These are phyloP conservation scores for Acanthamoeba triangularis DNA, from an alignment of 208 protist species.

Conservation along the genomic window DNA sequence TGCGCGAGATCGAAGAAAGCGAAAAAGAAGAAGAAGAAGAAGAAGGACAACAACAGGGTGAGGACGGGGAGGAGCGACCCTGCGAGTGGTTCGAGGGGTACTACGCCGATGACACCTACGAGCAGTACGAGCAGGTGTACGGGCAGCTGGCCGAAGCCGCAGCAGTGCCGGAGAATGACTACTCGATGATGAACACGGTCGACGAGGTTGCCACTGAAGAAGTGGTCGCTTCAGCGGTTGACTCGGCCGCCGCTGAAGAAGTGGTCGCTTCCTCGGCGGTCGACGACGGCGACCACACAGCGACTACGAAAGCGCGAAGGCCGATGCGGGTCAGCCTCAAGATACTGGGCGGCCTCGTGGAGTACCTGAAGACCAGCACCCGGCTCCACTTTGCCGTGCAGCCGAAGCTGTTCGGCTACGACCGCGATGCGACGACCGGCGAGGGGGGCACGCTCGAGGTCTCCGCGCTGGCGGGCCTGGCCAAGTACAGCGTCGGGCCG, in stretches of 20 bases:
- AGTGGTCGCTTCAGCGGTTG: too few species aligned
- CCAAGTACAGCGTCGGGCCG: constrained; percentile 16
- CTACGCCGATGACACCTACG: too few species aligned
- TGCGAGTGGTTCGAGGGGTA: too few species aligned
- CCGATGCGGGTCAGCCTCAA: not conserved
- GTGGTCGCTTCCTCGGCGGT: too few species aligned
- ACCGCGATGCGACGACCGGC: not conserved
- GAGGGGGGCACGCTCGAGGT: not conserved
- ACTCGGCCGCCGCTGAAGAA: too few species aligned
- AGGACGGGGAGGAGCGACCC: not conserved
- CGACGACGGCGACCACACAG: too few species aligned
- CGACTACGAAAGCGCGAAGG: not conserved
- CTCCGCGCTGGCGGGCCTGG: constrained; percentile 21
- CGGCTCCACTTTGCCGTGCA: not conserved
- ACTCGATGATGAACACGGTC: too few species aligned
- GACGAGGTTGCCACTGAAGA: too few species aligned
- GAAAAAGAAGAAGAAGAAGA: not conserved
- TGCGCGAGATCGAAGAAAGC: constrained; percentile 13
- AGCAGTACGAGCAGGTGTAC: too few species aligned
- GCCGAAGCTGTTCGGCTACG: not conserved
- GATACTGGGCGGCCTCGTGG: not conserved
- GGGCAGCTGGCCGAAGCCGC: too few species aligned
- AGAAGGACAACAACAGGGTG: not conserved
- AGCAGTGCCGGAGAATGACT: too few species aligned
- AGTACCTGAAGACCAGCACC: not conserved